These are phyloP conservation scores for Trametes cinnabarina DNA, from an alignment of 768 basidiomycete species.

Conservation along the genomic window DNA sequence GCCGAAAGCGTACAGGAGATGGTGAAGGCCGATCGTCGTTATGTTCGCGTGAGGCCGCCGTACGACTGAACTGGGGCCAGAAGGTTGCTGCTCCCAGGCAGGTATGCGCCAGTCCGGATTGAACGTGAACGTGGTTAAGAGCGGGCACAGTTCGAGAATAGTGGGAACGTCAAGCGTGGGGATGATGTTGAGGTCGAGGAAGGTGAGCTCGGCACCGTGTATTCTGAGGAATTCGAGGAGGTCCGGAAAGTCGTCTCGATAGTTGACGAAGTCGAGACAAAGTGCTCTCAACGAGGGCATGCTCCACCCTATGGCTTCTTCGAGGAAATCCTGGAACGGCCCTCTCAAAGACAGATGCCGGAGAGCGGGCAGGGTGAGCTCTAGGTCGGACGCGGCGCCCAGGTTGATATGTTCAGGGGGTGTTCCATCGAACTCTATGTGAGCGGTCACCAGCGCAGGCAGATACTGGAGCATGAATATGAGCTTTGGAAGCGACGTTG, in stretches of 20 bases:
- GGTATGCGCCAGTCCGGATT: conserved; percentile 71
- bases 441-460: conserved; percentile 52
- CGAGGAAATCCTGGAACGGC: conserved; percentile 61
- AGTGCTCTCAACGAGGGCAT: conserved; percentile 59
- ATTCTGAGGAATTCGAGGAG: conserved; percentile 53
- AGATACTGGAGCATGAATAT: conserved; percentile 72
- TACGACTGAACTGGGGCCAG: conserved; percentile 38
- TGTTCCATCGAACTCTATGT: conserved; percentile 47
- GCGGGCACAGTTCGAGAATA: conserved; percentile 63
- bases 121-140: conserved; percentile 62
- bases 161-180: conserved; percentile 54
- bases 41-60: conserved; percentile 56
- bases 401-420: conserved; percentile 44
- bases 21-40: conserved; percentile 64
- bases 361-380: conserved; percentile 51
- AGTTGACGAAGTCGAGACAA: conserved; percentile 51
- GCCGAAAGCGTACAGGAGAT: conserved; percentile 66
- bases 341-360: conserved; percentile 65
- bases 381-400: conserved; percentile 59
- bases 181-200: conserved; percentile 65
- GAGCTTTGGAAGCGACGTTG: conserved; percentile 55
- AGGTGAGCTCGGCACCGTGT: conserved; percentile 57
- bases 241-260: conserved; percentile 54
- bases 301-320: conserved; percentile 66
- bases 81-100: conserved; percentile 18